A percentile compares a stretch with the other conserved stretches of the same genome.
Conservation (phyloP, 2,329 filamentous ascomycete species). For the Apiospora koreana region DNA sequence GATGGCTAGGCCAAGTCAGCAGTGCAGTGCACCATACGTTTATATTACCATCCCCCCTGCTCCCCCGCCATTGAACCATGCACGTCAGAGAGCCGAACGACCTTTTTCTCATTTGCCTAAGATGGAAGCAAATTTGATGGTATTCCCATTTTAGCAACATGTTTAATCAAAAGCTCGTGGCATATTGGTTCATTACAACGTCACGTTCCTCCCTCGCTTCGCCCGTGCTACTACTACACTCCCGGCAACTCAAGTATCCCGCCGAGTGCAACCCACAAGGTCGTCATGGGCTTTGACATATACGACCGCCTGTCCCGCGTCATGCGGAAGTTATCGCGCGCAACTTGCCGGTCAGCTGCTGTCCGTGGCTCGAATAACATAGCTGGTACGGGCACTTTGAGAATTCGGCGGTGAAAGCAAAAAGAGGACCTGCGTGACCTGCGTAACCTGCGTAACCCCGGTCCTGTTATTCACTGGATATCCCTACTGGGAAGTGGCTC, state of each 20-base stretch:
- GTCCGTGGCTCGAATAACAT: too few relatives aligned
- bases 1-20: conserved; percentile 5
- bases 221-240: not conserved
- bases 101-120: not conserved
- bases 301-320: not conserved
- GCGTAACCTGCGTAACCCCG: not conserved
- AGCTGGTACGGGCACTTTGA: not conserved
- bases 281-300: not conserved
- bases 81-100: not conserved
- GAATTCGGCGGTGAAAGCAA: not conserved
- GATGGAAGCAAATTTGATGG: not conserved
- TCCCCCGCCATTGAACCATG: not conserved
- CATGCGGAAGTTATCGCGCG: not conserved
- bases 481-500: not conserved
- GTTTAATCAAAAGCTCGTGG: not conserved
- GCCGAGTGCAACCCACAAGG: not conserved
- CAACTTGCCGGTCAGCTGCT: not conserved
- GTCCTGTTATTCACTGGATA: not conserved
- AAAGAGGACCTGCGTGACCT: not conserved
- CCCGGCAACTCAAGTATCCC: not conserved
- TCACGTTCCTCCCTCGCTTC: not conserved
- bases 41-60: not conserved
- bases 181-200: not conserved
- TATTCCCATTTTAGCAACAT: not conserved
- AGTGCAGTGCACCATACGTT: not conserved